Percentiles rank a stretch among this genome's conserved stretches.
Evolutionary conservation across 208 protist genomes (phyloP).

Genomic region (Leishmania tropica): DNA sequence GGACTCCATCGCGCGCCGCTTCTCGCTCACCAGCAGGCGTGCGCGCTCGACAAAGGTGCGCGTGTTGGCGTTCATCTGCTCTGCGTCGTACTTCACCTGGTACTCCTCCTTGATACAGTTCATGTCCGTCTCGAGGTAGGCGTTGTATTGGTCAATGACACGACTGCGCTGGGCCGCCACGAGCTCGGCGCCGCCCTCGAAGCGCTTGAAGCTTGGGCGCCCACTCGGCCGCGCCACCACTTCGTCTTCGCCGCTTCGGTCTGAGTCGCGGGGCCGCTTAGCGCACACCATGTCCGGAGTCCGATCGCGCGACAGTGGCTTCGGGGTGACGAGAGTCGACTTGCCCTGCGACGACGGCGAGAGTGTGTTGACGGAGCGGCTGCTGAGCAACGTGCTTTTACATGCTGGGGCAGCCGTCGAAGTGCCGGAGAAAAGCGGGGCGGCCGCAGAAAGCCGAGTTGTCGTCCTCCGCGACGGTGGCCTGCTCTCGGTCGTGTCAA

Average conservation of each 20-base stretch:
- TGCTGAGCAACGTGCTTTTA: slow-evolving; percentile 26
- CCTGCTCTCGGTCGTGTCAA: slow-evolving; percentile 36
- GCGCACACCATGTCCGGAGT: slow-evolving; percentile 28
- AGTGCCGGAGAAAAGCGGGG: background rate
- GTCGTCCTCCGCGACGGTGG: slow-evolving; percentile 9
- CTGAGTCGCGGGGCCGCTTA: slow-evolving; percentile 23
- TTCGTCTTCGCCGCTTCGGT: slow-evolving; percentile 6
- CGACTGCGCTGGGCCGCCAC: slow-evolving; percentile 31
- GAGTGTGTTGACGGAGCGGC: slow-evolving; percentile 30
- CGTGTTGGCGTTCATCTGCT: slow-evolving; percentile 37
- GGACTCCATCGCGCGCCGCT: slow-evolving; percentile 40
- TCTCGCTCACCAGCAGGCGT: slow-evolving; percentile 27
- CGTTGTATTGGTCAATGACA: slow-evolving; percentile 44
- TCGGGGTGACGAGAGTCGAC: background rate
- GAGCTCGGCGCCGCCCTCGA: slow-evolving; percentile 26
- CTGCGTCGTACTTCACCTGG: slow-evolving; percentile 60
- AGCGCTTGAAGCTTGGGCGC: slow-evolving; percentile 23
- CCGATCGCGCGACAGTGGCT: slow-evolving; percentile 22
- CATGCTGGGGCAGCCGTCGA: slow-evolving; percentile 1
- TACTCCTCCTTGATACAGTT: slow-evolving; percentile 64
- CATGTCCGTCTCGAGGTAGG: slow-evolving; percentile 59
- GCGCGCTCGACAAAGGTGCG: slow-evolving; percentile 43
- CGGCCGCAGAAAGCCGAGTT: slow-evolving; percentile 13
- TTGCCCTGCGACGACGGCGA: slow-evolving; percentile 2
- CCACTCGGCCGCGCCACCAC: slow-evolving; percentile 9